A percentile compares a stretch with the other conserved stretches of the same genome.
Evolutionary conservation across 1,284 basidiomycete species (phyloP).

Genomic region (Xanthoconium separans): DNA sequence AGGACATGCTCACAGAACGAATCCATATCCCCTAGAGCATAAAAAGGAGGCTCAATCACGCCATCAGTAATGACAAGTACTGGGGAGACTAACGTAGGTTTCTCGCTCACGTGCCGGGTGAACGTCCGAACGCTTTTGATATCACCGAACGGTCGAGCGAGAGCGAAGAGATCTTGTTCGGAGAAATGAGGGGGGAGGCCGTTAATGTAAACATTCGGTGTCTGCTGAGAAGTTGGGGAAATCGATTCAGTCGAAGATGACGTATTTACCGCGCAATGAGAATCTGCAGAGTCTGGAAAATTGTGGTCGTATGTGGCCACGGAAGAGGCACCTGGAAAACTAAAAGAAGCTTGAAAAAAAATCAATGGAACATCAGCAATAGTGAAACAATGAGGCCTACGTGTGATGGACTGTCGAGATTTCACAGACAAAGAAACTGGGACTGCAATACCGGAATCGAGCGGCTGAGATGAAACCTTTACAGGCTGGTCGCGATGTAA

Average conservation of each 20-base stretch:
- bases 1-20: conserved; percentile 60
- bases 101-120: conserved; percentile 59
- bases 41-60: conserved; percentile 1
- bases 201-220: conserved; percentile 69
- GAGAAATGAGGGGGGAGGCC: conserved; percentile 63
- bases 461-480: conserved; percentile 7
- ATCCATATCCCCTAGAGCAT: conserved; percentile 67
- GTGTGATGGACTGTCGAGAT: conserved; percentile 23
- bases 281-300: conserved; percentile 13
- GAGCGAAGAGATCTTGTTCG: conserved; percentile 58
- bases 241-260: conserved; percentile 16
- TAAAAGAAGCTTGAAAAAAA: conserved; percentile 25
- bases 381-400: conserved; percentile 12
- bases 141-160: conserved; percentile 53
- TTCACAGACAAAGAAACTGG: conserved; percentile 3
- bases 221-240: conserved; percentile 27
- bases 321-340: conserved; percentile 16
- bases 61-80: neutral
- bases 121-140: conserved; percentile 63
- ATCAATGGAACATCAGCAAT: conserved; percentile 4
- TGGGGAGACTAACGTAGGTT: conserved; percentile 35
- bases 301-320: conserved; percentile 9
- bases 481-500: conserved; percentile 4
- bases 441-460: conserved; percentile 15
- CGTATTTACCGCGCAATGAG: conserved; percentile 10